phyloP scores from a whole-genome alignment of 345 rosid genomes.

The Anastatica hierochuntica region DNA sequence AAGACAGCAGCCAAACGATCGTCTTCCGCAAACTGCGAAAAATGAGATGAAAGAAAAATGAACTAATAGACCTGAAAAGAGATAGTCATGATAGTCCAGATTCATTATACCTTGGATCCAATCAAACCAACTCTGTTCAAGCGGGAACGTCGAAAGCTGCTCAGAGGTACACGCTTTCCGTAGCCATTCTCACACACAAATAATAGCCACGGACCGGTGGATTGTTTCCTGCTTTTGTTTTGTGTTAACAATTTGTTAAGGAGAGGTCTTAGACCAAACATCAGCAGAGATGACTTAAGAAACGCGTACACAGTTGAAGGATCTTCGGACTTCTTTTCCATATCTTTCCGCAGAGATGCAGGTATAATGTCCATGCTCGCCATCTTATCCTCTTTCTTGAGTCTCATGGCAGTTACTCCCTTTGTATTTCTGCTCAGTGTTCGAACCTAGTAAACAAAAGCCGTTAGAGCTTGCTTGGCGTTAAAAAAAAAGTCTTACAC shows the following conservation, averaged over 20 bases:
- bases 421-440: constrained; percentile 76
- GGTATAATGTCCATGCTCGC: constrained; percentile 92
- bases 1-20: constrained; percentile 79
- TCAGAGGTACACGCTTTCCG: constrained; percentile 90
- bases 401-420: constrained; percentile 84
- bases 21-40: constrained; percentile 60
- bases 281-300: constrained; percentile 3
- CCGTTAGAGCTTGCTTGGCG: constrained; percentile 4
- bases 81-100: neutral
- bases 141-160: constrained; percentile 50
- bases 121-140: constrained; percentile 73
- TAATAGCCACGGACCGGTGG: constrained; percentile 77
- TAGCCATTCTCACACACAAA: constrained; percentile 78
- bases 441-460: constrained; percentile 48
- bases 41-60: neutral
- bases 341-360: constrained; percentile 41
- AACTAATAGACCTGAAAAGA: neutral
- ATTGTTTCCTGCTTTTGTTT: constrained; percentile 31
- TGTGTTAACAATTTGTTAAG: neutral
- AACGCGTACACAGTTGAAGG: constrained; percentile 38
- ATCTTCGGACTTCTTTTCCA: constrained; percentile 35
- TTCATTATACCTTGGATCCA: constrained; percentile 75
- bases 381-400: constrained; percentile 68
- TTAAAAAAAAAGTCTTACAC: constrained; percentile 1
- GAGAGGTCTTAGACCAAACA: constrained; percentile 3